Percentiles rank a stretch among this genome's conserved stretches.
phyloP scores from a whole-genome alignment of 2,329 filamentous ascomycete genomes.

The Fusarium sp. region DNA sequence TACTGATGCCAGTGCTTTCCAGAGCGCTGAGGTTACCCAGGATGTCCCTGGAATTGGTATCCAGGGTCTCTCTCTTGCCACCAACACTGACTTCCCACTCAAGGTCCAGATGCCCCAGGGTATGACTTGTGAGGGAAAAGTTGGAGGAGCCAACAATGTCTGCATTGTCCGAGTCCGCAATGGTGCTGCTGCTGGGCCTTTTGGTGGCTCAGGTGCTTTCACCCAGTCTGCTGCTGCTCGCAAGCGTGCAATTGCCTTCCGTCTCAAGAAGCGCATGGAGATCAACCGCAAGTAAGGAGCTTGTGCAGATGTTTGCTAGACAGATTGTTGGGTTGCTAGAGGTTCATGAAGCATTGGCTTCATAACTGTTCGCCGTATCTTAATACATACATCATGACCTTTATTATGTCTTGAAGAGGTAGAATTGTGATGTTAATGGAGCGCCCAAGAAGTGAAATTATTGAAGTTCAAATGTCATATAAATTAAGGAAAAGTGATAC shows the following conservation, averaged over 20 bases:
- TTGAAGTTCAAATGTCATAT: too few species aligned
- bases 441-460: too few species aligned
- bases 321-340: too few species aligned
- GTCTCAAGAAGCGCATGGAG: constrained; percentile 53
- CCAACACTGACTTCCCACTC: constrained; percentile 72
- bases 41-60: constrained; percentile 69
- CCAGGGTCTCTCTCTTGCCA: constrained; percentile 67
- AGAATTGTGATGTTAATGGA: too few species aligned
- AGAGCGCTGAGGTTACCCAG: constrained; percentile 67
- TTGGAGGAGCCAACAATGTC: constrained; percentile 69
- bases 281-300: constrained; percentile 35
- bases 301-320: fast-evolving
- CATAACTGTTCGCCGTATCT: too few species aligned
- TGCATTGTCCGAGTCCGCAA: constrained; percentile 75
- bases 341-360: too few species aligned
- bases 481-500: too few species aligned
- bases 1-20: constrained; percentile 68
- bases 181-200: constrained; percentile 69
- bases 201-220: constrained; percentile 74
- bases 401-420: too few species aligned
- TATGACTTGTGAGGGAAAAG: constrained; percentile 72
- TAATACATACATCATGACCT: too few species aligned
- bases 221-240: constrained; percentile 67
- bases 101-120: constrained; percentile 74
- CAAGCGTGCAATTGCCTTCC: constrained; percentile 71